A percentile compares a stretch with the other conserved stretches of the same genome.
Evolutionary conservation across 75 land plant genomes (phyloP).

Genomic region (Gnetum montanum): DNA sequence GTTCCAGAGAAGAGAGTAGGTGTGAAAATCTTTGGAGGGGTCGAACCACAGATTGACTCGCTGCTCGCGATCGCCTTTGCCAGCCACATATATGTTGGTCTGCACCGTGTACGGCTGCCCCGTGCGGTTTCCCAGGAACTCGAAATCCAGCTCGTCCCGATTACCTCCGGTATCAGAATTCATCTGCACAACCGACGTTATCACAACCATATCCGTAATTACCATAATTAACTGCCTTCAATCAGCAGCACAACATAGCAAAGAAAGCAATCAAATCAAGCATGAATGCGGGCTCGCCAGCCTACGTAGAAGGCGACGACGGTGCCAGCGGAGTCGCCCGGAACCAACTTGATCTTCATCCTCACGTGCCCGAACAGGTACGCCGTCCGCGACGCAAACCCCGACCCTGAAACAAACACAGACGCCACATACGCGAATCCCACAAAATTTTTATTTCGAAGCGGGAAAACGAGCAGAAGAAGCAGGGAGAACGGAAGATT

Average conservation of each 20-base stretch:
- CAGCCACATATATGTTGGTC: constrained; percentile 46
- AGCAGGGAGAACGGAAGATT: too few relatives aligned
- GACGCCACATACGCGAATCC: not conserved
- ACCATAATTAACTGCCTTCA: not conserved
- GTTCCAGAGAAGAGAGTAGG: constrained; percentile 45
- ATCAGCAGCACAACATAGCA: not conserved
- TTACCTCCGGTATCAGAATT: constrained; percentile 30
- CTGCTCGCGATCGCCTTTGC: constrained; percentile 56
- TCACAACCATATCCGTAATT: not conserved
- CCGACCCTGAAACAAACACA: constrained; percentile 41
- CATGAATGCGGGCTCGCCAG: not conserved
- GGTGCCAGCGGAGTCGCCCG: constrained; percentile 65
- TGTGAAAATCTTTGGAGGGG: constrained; percentile 43
- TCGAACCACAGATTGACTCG: constrained; percentile 63
- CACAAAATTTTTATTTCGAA: not conserved
- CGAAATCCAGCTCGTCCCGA: constrained; percentile 54
- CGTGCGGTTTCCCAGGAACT: constrained; percentile 55
- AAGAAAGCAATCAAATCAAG: not conserved
- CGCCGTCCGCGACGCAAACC: constrained; percentile 46
- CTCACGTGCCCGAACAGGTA: constrained; percentile 49
- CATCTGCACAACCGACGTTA: constrained; percentile 20
- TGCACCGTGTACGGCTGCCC: constrained; percentile 67
- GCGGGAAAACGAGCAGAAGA: not conserved
- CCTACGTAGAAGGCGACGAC: constrained; percentile 60
- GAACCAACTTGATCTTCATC: constrained; percentile 64